Evolutionary conservation across 2,329 filamentous ascomycete species (phyloP).

Genomic region (Verticillium dahliae): DNA sequence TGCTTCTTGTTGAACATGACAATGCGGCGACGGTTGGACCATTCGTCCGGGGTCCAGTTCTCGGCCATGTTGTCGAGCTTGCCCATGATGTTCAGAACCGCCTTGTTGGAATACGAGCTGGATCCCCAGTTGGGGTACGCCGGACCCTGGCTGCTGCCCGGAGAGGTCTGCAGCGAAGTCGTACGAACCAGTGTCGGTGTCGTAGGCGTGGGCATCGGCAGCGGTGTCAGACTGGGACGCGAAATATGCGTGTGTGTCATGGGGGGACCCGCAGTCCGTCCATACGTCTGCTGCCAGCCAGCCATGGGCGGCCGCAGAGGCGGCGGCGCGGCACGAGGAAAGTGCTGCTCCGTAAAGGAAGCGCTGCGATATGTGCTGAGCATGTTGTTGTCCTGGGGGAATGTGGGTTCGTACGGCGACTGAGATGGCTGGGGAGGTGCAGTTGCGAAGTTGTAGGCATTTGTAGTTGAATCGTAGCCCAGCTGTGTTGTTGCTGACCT

Average conservation of each 20-base stretch:
- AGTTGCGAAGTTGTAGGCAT: slow-evolving; percentile 50
- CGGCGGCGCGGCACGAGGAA: slow-evolving; percentile 26
- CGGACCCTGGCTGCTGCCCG: slow-evolving; percentile 31
- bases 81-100: slow-evolving; percentile 75
- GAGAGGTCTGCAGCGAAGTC: slow-evolving; percentile 40
- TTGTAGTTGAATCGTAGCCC: slow-evolving; percentile 37
- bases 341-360: slow-evolving; percentile 41
- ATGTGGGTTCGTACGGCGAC: slow-evolving; percentile 27
- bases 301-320: slow-evolving; percentile 29
- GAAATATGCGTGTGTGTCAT: slow-evolving; percentile 33
- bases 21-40: slow-evolving; percentile 70
- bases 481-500: slow-evolving; percentile 17
- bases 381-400: slow-evolving; percentile 42
- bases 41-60: slow-evolving; percentile 78
- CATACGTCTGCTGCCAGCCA: slow-evolving; percentile 36
- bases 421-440: slow-evolving; percentile 29
- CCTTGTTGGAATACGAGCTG: slow-evolving; percentile 71
- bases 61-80: slow-evolving; percentile 80
- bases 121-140: slow-evolving; percentile 66
- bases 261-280: slow-evolving; percentile 21
- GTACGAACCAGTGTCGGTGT: slow-evolving; percentile 48
- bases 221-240: slow-evolving; percentile 38
- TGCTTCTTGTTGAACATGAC: slow-evolving; percentile 85
- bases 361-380: slow-evolving; percentile 47
- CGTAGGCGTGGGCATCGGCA: slow-evolving; percentile 38